Conservation (phyloP, 2,329 filamentous ascomycete species). For the Trichoderma sp. region DNA sequence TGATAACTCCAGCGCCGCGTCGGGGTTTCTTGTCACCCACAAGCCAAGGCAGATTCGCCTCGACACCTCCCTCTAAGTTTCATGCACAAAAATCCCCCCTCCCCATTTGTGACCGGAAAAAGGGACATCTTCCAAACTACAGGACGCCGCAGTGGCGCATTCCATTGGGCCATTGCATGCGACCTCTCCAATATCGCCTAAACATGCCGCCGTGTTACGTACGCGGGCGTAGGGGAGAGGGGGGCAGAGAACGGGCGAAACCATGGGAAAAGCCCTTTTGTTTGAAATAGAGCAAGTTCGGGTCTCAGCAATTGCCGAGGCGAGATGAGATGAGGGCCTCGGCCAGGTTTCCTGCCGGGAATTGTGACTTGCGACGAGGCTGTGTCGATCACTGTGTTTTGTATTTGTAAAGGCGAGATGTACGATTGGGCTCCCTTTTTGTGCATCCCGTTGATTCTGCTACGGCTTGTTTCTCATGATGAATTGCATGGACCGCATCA, state of each 20-base stretch:
- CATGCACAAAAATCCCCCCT: neutral
- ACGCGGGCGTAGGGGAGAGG: neutral
- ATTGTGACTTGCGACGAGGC: neutral
- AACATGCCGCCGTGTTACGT: neutral
- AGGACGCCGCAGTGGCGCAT: conserved; percentile 1
- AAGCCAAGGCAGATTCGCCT: neutral
- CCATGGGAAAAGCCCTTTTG: neutral
- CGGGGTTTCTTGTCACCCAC: neutral
- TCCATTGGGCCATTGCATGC: neutral
- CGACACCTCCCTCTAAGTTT: neutral
- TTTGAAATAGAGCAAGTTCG: neutral
- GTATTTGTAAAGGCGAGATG: neutral
- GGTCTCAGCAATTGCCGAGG: neutral
- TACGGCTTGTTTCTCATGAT: neutral
- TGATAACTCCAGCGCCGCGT: neutral
- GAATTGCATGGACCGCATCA: neutral
- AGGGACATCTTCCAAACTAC: neutral
- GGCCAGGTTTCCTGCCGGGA: neutral
- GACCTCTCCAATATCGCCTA: conserved; percentile 9
- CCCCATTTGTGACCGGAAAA: neutral
- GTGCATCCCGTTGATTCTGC: neutral
- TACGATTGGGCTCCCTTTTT: neutral
- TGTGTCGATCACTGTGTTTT: neutral
- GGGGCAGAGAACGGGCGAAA: neutral
- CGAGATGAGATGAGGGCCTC: neutral